Percentiles rank a stretch among this genome's conserved stretches.
These are phyloP conservation scores for Rubia tinctorum DNA, from an alignment of 305 asterid species.

Conservation along the genomic window DNA sequence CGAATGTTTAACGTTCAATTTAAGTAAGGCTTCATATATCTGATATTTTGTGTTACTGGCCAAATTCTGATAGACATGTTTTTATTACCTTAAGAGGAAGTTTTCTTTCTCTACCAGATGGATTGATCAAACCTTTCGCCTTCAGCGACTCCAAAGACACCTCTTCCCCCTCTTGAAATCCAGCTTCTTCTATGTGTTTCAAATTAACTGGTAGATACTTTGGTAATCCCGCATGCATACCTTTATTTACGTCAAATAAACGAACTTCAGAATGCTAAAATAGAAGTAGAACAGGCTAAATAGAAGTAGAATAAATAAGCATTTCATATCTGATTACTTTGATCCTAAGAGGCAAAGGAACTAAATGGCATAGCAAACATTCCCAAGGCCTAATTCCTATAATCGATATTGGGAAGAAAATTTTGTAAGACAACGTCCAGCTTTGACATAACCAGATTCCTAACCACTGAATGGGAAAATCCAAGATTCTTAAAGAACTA, in stretches of 20 bases:
- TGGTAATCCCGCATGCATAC: conserved; percentile 91
- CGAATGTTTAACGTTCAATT: not conserved
- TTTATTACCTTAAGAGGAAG: conserved; percentile 81
- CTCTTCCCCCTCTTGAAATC: conserved; percentile 89
- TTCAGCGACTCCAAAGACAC: conserved; percentile 90
- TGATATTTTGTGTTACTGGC: not conserved
- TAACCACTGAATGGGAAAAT: not conserved
- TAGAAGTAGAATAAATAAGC: not conserved
- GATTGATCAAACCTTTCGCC: conserved; percentile 78
- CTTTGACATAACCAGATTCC: not conserved
- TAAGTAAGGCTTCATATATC: not conserved
- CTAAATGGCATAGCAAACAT: not conserved
- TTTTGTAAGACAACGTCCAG: not conserved
- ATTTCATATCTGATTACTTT: not conserved
- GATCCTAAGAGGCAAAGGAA: not conserved
- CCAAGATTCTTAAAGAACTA: not conserved
- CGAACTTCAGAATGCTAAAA: not conserved
- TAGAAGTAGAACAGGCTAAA: not conserved
- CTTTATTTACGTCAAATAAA: conserved; percentile 25
- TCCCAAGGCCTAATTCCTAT: not conserved
- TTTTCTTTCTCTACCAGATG: conserved; percentile 92
- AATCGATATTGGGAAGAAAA: not conserved
- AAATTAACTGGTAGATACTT: conserved; percentile 86
- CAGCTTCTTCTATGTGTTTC: conserved; percentile 75
- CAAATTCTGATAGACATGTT: not conserved